phyloP scores from a whole-genome alignment of 1,284 basidiomycete genomes.

The Moesziomyces antarcticus region DNA sequence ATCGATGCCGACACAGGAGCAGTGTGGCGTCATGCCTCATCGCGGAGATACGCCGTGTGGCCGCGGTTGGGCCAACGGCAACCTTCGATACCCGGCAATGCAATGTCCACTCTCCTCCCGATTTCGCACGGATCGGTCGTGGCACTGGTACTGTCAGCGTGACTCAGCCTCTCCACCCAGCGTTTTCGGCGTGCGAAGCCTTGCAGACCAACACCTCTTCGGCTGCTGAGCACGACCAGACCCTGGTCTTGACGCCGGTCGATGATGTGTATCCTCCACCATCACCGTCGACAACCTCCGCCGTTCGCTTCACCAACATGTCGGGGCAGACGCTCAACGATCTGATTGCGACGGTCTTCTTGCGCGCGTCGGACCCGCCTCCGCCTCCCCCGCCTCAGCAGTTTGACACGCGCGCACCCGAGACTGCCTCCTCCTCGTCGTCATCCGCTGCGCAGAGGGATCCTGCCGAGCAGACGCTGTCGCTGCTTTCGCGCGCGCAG shows the following conservation, averaged over 20 bases:
- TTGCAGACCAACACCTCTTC: constrained; percentile 24
- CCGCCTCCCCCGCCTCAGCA: constrained; percentile 24
- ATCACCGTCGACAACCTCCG: background rate
- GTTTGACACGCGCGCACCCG: constrained; percentile 23
- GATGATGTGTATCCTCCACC: background rate
- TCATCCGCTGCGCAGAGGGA: constrained; percentile 3
- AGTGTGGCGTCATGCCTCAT: no score
- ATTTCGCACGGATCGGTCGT: background rate
- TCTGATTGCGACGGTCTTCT: constrained; percentile 33
- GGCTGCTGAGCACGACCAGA: no score
- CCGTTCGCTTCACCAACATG: constrained; percentile 7
- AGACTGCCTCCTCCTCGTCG: constrained; percentile 12
- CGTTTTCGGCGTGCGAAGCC: background rate
- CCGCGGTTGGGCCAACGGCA: background rate
- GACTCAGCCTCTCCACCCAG: constrained; percentile 1
- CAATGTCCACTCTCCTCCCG: background rate
- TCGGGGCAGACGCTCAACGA: constrained; percentile 36
- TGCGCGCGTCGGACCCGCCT: constrained; percentile 31
- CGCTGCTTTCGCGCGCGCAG: constrained; percentile 33
- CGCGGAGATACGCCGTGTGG: background rate
- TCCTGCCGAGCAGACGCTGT: constrained; percentile 16
- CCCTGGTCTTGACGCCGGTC: no score
- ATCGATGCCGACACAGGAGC: no score
- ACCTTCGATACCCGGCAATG: constrained; percentile 9
- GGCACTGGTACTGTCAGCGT: background rate